Conservation (phyloP, 1,139 yeast species). For the Arxiozyma telluris region DNA sequence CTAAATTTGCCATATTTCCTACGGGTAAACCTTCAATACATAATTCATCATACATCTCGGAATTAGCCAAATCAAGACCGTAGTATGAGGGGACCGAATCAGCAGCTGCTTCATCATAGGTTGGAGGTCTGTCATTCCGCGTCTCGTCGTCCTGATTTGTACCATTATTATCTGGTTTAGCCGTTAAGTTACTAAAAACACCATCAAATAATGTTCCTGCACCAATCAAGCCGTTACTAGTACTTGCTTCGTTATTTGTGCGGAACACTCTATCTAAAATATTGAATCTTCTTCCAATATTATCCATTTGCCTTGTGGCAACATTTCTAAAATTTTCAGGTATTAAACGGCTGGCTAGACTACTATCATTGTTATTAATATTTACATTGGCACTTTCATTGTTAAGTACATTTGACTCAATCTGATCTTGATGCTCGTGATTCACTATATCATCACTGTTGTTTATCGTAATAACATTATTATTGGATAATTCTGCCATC, state of each 20-base stretch:
- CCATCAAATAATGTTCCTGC: slow-evolving; percentile 52
- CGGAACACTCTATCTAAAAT: slow-evolving; percentile 32
- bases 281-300: slow-evolving; percentile 31
- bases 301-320: slow-evolving; percentile 19
- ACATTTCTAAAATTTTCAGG: slow-evolving; percentile 16
- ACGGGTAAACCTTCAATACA: slow-evolving; percentile 95
- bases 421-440: background rate
- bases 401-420: background rate
- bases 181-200: slow-evolving; percentile 82
- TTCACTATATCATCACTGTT: background rate
- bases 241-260: slow-evolving; percentile 9
- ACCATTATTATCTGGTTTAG: slow-evolving; percentile 53
- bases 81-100: slow-evolving; percentile 96
- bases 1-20: slow-evolving; percentile 78
- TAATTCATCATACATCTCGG: slow-evolving; percentile 64
- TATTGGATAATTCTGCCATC: background rate
- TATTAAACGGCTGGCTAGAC: slow-evolving; percentile 2
- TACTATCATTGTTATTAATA: background rate
- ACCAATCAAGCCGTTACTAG: slow-evolving; percentile 12
- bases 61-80: slow-evolving; percentile 81
- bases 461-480: background rate
- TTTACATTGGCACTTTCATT: background rate
- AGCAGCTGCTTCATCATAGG: slow-evolving; percentile 91
- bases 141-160: slow-evolving; percentile 15
- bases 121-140: slow-evolving; percentile 65